Conservation (phyloP, 495 filamentous ascomycete genomes). For the Neurospora intermedia region DNA sequence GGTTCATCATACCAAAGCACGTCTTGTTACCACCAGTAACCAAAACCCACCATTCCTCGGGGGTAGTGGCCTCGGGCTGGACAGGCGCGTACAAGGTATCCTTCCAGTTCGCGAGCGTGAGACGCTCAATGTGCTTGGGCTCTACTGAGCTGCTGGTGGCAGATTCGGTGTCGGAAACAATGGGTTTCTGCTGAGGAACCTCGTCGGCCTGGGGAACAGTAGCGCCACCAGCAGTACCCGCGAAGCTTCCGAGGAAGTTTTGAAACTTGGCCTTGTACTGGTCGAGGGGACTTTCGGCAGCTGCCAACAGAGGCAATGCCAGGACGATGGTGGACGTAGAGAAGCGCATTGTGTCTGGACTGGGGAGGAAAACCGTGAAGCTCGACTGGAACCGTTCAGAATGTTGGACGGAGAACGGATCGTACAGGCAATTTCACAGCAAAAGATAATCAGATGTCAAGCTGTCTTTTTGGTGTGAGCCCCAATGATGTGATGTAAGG, state of each 20-base stretch:
- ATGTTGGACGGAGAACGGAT: constrained; percentile 1
- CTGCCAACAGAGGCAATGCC: constrained; percentile 60
- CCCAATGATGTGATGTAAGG: background rate
- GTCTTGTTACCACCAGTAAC: constrained; percentile 81
- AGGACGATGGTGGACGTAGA: constrained; percentile 45
- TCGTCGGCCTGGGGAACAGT: constrained; percentile 43
- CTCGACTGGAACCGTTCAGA: background rate
- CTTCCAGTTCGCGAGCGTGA: constrained; percentile 68
- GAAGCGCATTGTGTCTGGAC: constrained; percentile 55
- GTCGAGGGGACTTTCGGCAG: constrained; percentile 36
- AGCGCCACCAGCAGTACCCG: constrained; percentile 11
- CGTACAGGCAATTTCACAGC: constrained; percentile 2
- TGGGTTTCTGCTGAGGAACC: constrained; percentile 25
- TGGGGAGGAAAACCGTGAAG: background rate
- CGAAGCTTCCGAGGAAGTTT: constrained; percentile 39
- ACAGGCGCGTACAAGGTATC: constrained; percentile 52
- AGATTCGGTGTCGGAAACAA: constrained; percentile 17
- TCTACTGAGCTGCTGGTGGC: constrained; percentile 31
- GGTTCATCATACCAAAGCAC: constrained; percentile 54
- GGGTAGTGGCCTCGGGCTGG: constrained; percentile 37
- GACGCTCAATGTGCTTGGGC: constrained; percentile 39
- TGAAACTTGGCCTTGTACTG: constrained; percentile 60
- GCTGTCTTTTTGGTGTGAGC: background rate
- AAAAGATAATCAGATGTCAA: background rate
- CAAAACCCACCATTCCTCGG: constrained; percentile 73